Evolutionary conservation across 768 basidiomycete genomes (phyloP), one percentile per base, ranked within the genome.

Genomic region (Leccinum imitatum): DNA sequence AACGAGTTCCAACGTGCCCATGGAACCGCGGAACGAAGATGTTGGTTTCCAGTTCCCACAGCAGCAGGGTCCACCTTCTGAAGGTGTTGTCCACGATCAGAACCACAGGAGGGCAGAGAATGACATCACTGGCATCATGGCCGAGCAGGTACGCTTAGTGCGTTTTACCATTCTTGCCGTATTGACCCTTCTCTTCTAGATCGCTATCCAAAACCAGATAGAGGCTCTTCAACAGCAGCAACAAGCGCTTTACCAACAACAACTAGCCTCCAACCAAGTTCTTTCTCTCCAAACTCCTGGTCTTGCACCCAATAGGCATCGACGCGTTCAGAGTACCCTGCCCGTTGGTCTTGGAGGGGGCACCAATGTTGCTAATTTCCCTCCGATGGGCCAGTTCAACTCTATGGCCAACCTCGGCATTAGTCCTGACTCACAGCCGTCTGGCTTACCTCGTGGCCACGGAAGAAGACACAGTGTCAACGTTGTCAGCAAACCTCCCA

Each of bases 381-480:
- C 74, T 25, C 69, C 73, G 6, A 87, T 92, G 83, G 84, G 84
- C 57, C 87, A 90, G 68, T 89, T 90, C 64, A 82, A 80, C 51
- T 82, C 79, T 53, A 63, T 87, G 60, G 74, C 72, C 56, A 81
- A 76, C 57, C 72, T 87, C 15, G 72, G 76, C n/a, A 64, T 89
- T 44, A 85, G 82, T 37, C 76, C 89, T 41, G 90, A 90, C 67
- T 82, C 82, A 13, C 87, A 89, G 66, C 72, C 82, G 44, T 79
- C 84, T 65, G 84, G 84, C 47, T 75, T 91, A 51, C 89, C 90
- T 53, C 86, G 91, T 60, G 91, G 91, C 25, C 94, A 96, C 71
- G 93, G 91, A 41, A 83, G 94, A 50, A 80, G 94, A 59, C 92
- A 95, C 73, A 94, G 92, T 63, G 93, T 95, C 63, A 95, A 95